Evolutionary conservation across 208 protist species (phyloP).

Genomic region (Leishmania mexicana): DNA sequence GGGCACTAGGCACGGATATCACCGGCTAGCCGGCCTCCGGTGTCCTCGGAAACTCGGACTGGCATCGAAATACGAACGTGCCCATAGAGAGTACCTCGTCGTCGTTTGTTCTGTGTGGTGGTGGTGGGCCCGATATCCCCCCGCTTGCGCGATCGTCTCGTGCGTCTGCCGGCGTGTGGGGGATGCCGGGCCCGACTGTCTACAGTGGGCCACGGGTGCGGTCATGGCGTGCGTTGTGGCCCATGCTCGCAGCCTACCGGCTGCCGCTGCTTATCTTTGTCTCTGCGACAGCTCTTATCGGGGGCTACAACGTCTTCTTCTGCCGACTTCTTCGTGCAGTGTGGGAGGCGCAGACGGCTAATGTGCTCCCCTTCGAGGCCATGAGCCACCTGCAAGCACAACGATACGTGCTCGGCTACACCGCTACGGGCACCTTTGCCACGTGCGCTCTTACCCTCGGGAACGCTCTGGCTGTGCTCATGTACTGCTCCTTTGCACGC

Average conservation of each 20-base stretch:
- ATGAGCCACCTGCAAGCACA: neutral
- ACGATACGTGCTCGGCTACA: constrained; percentile 4
- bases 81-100: neutral
- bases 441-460: constrained; percentile 6
- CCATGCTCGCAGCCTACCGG: constrained; percentile 24
- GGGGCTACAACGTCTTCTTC: constrained; percentile 26
- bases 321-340: neutral
- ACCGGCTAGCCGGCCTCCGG: no score
- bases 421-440: constrained; percentile 4
- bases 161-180: neutral
- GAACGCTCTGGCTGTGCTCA: constrained; percentile 9
- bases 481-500: constrained; percentile 19
- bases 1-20: no score
- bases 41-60: neutral
- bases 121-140: neutral
- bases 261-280: constrained; percentile 23
- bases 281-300: constrained; percentile 5
- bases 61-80: neutral
- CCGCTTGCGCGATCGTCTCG: neutral
- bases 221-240: constrained; percentile 1
- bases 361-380: neutral
- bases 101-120: neutral
- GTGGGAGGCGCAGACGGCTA: neutral
- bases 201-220: neutral
- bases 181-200: constrained; percentile 25